Conservation (phyloP, 2,329 filamentous ascomycete genomes). For the Cladophialophora bantiana region DNA sequence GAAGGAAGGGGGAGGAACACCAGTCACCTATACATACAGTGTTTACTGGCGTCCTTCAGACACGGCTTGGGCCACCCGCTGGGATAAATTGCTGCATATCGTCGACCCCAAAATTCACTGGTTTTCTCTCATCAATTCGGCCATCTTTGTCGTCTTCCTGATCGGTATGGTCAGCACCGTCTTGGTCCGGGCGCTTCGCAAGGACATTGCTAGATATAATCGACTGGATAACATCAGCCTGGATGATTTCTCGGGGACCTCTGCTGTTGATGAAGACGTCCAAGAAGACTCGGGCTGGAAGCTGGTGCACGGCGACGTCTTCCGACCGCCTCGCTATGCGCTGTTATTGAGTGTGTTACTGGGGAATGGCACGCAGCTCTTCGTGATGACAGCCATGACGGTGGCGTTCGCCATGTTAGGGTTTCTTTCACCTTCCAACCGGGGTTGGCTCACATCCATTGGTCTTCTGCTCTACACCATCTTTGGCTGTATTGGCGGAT, state of each 20-base stretch:
- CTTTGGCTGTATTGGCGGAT: slow-evolving; percentile 91
- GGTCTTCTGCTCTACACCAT: slow-evolving; percentile 93
- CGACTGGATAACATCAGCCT: slow-evolving; percentile 88
- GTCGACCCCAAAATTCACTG: slow-evolving; percentile 98
- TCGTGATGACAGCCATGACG: slow-evolving; percentile 95
- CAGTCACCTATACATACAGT: slow-evolving; percentile 88
- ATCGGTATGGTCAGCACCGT: slow-evolving; percentile 93
- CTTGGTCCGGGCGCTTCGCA: slow-evolving; percentile 82
- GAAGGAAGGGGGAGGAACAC: slow-evolving; percentile 66
- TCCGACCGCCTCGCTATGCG: slow-evolving; percentile 83
- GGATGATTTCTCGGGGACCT: slow-evolving; percentile 84
- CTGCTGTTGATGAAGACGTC: slow-evolving; percentile 81
- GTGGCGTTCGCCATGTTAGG: slow-evolving; percentile 92
- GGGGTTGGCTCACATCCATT: slow-evolving; percentile 89
- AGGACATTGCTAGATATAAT: slow-evolving; percentile 97
- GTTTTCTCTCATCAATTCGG: slow-evolving; percentile 97
- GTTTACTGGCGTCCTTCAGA: slow-evolving; percentile 84
- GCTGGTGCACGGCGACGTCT: slow-evolving; percentile 95
- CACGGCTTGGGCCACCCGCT: slow-evolving; percentile 93
- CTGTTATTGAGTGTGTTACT: slow-evolving; percentile 85
- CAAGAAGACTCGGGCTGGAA: slow-evolving; percentile 99
- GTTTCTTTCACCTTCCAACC: slow-evolving; percentile 93
- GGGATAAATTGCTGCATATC: slow-evolving; percentile 98
- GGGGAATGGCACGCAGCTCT: slow-evolving; percentile 93
- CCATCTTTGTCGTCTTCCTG: slow-evolving; percentile 91